Base-by-base conservation (phyloP, 2,329 filamentous ascomycete genomes). In the Botrytis deweyae region DNA sequence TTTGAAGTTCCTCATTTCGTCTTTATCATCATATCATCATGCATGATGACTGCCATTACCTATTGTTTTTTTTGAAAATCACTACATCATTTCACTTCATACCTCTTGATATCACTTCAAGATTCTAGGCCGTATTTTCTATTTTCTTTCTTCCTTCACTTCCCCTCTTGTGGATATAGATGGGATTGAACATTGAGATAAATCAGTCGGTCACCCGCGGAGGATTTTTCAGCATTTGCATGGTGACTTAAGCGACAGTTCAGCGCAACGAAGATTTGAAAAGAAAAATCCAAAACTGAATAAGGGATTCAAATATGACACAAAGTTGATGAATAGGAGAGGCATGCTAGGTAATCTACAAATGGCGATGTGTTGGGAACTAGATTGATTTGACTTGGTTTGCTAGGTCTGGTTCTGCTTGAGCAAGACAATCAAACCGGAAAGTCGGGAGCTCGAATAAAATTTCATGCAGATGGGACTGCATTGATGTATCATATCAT, bases 401-500 rank as follows among this genome's bases (percentile, higher is more conserved):
- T 12, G 9, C 18, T 38, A 14, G 20, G 29, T 25, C 6, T 38
- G 20, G 1, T 14, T 38, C 33, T 46, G 29, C 2, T 52, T n/a
- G 40, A 16, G 22, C 40, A 55, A 33, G 38, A 33, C 55, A 58
- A 70, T 38, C n/a, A 18, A 22, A 38, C 20, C 2, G 36, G 33
- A 16, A n/a, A 25, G 38, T 42, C 25, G n/a, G 7, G 59, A 58
- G 12, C n/a, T 55, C 52, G n/a, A 29, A 55, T 16, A 29, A 55
- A 29, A 55, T 55, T 38, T 7, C 20, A 36, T 70, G 68, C 68
- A 70, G 67, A 42, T 20, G 33, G 36, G 8, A 29, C 68, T 62
- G 68, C 55, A 70, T 46, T n/a, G 33, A 29, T 70, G 55, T 70
- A 70, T 46, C 68, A 70, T 70, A 70, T 46, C 55, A 70, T 25